Evolutionary conservation across 306 rosid genomes (phyloP), one percentile per base, ranked within the genome.

Genomic region (Cicer bijugum): DNA sequence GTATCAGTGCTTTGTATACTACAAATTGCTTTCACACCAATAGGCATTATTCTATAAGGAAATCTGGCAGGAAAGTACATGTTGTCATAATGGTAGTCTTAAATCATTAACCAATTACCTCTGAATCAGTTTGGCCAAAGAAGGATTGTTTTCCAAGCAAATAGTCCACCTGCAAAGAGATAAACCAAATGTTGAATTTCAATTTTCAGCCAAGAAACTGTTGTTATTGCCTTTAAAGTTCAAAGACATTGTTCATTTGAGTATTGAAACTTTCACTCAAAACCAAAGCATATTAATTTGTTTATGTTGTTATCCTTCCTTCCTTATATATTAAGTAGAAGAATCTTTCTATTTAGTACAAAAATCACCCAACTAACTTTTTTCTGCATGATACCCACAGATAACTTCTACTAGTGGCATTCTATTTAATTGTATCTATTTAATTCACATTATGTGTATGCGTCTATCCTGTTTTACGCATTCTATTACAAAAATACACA

Each of bases 111-210:
- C 57, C 5, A 70, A 20, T 83, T 87, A 93, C 98, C 98, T 93
- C 98, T 55, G 98, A 64, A 51, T 81, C 84, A 71, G 98, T 93
- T 85, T 86, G 83, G 33, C 98, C 98, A 43, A 28, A 85, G 90
- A 81, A 93, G 75, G 93, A 86, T 82, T 91, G 97, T 80, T 91
- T 93, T 19, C 98, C 98, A 5, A 93, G 91, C 91, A 93, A 85
- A 61, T 55, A 93, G 75, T 88, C 90, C 82, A 93, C 98, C 98
- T 93, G 77, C 78, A 74, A 51, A 60, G 57, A 48, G 51, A 50
- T 68, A 79, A 80, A 17, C 2, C 42, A 81, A 1, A 72, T 43
- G 50, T 60, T 45, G 63, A 58, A 68, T 53, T 60, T 78, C 58
- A 81, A 52, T 58, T 59, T 60, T 78, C 52, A 81, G 81, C 68